Percentiles rank a stretch among this genome's conserved stretches.
Evolutionary conservation across 2,329 filamentous ascomycete species (phyloP).

Genomic region (Penicillium fuscoglaucum): DNA sequence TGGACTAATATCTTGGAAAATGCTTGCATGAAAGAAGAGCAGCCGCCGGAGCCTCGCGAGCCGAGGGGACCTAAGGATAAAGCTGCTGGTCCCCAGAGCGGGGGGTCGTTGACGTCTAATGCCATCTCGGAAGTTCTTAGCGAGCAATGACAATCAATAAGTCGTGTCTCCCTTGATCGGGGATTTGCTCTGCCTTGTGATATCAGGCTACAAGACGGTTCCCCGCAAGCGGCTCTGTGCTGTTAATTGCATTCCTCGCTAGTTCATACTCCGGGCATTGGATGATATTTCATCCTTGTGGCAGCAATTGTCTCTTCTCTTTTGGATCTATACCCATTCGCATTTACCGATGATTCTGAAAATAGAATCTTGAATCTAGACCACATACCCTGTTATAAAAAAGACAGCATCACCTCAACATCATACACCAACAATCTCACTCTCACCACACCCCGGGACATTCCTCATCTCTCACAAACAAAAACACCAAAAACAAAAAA

Average conservation of each 20-base stretch:
- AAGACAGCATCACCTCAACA: not conserved
- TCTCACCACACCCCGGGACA: not conserved
- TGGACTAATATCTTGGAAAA: constrained; percentile 99
- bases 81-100: constrained; percentile 7
- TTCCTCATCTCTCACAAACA: not conserved
- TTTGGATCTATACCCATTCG: not conserved
- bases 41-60: constrained; percentile 34
- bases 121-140: constrained; percentile 34
- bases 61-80: constrained; percentile 8
- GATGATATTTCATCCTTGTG: not conserved
- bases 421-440: not conserved
- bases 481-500: not conserved
- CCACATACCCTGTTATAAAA: not conserved
- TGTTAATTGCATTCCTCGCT: constrained; percentile 2
- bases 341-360: not conserved
- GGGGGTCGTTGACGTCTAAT: constrained; percentile 27
- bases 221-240: not conserved
- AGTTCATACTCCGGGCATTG: not conserved
- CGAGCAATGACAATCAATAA: constrained; percentile 27
- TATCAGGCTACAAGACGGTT: not conserved
- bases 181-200: not conserved
- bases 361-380: not conserved
- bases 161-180: not conserved
- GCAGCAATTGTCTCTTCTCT: not conserved
- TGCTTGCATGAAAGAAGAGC: constrained; percentile 90